Conservation (phyloP, 257 asterid species). For the Solanum stenotomum region DNA sequence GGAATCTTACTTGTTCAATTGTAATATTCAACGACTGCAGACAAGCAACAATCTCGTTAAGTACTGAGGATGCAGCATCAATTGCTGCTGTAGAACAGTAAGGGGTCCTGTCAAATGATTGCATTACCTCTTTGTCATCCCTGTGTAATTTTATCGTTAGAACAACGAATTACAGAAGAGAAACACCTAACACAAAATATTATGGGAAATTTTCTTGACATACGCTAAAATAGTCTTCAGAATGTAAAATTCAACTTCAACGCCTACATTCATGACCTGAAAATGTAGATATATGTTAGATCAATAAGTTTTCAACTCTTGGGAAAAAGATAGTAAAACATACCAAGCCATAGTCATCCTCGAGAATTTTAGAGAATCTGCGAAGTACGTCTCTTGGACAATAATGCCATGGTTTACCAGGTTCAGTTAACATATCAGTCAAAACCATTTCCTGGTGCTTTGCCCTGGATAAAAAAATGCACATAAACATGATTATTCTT, state of each 20-base stretch:
- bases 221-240: constrained; percentile 50
- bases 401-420: constrained; percentile 81
- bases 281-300: constrained; percentile 16
- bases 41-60: constrained; percentile 48
- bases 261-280: constrained; percentile 86
- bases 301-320: not conserved
- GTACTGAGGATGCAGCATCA: constrained; percentile 76
- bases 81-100: constrained; percentile 72
- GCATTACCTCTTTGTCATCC: constrained; percentile 71
- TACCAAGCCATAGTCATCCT: constrained; percentile 87
- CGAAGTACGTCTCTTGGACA: constrained; percentile 82
- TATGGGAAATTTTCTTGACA: not conserved
- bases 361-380: constrained; percentile 56
- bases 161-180: not conserved
- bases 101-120: constrained; percentile 58
- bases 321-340: not conserved
- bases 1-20: constrained; percentile 66
- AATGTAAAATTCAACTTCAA: constrained; percentile 77
- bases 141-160: constrained; percentile 19
- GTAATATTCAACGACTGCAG: constrained; percentile 61
- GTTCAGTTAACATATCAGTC: constrained; percentile 73
- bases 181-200: not conserved
- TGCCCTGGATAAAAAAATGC: constrained; percentile 46
- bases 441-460: constrained; percentile 86
- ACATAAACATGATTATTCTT: not conserved